Conservation (phyloP, 352 stramenopile species). For the Phytopythium kandeliae region DNA sequence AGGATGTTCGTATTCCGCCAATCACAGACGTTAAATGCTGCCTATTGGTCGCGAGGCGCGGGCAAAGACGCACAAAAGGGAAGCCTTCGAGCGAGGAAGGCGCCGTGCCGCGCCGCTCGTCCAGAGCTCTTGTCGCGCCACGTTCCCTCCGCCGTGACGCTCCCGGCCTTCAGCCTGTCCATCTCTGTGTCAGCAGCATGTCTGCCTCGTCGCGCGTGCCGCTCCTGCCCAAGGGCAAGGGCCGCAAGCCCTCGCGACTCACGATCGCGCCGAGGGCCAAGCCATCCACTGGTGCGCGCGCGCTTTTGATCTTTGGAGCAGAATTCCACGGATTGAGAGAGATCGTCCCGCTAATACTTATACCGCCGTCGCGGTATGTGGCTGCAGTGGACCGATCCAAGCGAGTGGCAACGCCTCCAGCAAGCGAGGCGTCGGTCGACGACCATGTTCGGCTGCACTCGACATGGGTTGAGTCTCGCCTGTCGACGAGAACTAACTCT, state of each 20-base stretch:
- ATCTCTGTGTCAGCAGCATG: slow-evolving; percentile 17
- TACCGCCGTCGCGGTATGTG: background rate
- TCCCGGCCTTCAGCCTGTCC: background rate
- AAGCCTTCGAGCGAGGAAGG: slow-evolving; percentile 1
- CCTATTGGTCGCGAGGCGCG: slow-evolving; percentile 1
- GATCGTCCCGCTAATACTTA: background rate
- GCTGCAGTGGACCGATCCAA: slow-evolving; percentile 21
- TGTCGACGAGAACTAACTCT: background rate
- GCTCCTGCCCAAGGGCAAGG: slow-evolving; percentile 67
- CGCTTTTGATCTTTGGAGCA: background rate
- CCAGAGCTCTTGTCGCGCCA: background rate
- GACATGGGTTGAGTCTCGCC: slow-evolving; percentile 1
- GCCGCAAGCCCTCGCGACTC: slow-evolving; percentile 60
- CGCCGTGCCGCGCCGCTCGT: background rate
- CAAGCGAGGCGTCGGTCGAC: background rate
- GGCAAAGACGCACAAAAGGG: slow-evolving; percentile 1
- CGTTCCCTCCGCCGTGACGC: background rate
- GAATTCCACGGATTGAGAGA: background rate
- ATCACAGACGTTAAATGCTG: background rate
- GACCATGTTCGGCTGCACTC: background rate
- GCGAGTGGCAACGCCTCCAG: slow-evolving; percentile 8
- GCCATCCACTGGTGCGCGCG: slow-evolving; percentile 48
- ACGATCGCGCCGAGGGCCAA: slow-evolving; percentile 62
- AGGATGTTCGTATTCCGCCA: slow-evolving; percentile 2
- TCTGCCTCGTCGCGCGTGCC: slow-evolving; percentile 56